Evolutionary conservation across 805 yeast genomes (phyloP), one percentile per base, ranked within the genome.

Genomic region (Wickerhamiella lipophila): DNA sequence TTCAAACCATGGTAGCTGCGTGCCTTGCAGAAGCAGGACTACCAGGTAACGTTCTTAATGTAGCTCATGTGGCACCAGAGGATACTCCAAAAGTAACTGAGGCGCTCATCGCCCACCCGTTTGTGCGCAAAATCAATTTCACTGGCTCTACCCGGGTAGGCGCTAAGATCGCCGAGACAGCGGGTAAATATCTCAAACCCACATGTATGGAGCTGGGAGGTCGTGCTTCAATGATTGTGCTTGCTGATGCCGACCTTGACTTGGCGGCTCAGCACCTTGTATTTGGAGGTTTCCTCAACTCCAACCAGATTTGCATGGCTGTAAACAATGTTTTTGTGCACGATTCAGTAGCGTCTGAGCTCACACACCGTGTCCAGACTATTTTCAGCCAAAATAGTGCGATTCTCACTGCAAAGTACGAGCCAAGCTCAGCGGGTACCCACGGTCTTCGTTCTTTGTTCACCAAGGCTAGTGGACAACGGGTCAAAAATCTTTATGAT

Each of bases 201-300:
- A 35, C 40, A 11, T 35, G 40, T 13, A 35, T 35, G 40, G 40
- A 35, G 40, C 40, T 35, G 13, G 40, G 40, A 3, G 40, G 40
- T 16, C 21, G 23, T 11, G 40, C 40, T 13, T 19, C 40, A 11
- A 35, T 35, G 40, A 16, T 35, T 35, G 21, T 35, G 12, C 21
- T 35, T 19, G 13, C 21, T 11, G 40, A 16, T 35, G 40, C 40
- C 21, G 40, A 35, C 21, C 23, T 35, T 11, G 21, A 16, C 21
- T 7, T 35, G 18, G 40, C 40, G 21, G 40, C 40, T 16, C 13
- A 35, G 23, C 40, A 35, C 40, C 40, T 35, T 18, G 21, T 35
- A 4, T 35, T 35, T 19, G 40, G 40, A 5, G 40, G 40, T 3
- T 16, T 35, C 40, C 40, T 35, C 40, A 35, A 35, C 40, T 35